These are phyloP conservation scores for Coemansia sp. DNA, from an alignment of 192 early-diverging fungal species.

Conservation along the genomic window DNA sequence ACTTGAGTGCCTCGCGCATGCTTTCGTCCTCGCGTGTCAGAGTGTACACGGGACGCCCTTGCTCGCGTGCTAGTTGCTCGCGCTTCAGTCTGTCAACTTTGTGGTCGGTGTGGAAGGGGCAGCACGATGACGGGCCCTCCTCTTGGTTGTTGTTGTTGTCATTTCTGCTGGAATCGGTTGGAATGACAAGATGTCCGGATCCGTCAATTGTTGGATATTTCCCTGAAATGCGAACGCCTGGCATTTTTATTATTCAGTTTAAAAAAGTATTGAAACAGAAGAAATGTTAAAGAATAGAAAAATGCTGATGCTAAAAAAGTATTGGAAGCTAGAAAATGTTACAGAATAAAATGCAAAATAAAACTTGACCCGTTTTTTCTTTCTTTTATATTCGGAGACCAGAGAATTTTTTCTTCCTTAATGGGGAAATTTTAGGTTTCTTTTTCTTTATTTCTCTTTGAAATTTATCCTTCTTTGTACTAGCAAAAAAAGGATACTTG, in stretches of 20 bases:
- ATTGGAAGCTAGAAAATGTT: neutral
- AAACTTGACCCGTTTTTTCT: neutral
- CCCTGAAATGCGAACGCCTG: constrained; percentile 4
- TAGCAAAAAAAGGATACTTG: neutral
- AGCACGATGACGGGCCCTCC: neutral
- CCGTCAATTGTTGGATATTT: neutral
- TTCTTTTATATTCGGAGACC: neutral
- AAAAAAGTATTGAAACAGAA: neutral
- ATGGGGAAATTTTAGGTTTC: no score
- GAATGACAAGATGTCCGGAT: neutral
- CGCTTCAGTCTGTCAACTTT: neutral
- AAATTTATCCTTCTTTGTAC: no score
- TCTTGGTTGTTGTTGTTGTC: neutral
- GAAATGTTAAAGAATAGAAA: neutral
- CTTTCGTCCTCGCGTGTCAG: constrained; percentile 40
- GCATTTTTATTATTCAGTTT: neutral
- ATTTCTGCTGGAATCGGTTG: neutral
- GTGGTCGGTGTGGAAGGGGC: neutral
- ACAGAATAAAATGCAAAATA: neutral
- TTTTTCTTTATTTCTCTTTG: no score
- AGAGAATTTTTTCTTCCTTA: no score
- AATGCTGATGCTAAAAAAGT: neutral
- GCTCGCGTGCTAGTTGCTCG: neutral
- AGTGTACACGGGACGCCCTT: constrained; percentile 16
- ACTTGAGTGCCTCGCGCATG: constrained; percentile 37